A percentile compares a stretch with the other conserved stretches of the same genome.
phyloP scores from a whole-genome alignment of 805 yeast species.

The Ogataea philodendri region DNA sequence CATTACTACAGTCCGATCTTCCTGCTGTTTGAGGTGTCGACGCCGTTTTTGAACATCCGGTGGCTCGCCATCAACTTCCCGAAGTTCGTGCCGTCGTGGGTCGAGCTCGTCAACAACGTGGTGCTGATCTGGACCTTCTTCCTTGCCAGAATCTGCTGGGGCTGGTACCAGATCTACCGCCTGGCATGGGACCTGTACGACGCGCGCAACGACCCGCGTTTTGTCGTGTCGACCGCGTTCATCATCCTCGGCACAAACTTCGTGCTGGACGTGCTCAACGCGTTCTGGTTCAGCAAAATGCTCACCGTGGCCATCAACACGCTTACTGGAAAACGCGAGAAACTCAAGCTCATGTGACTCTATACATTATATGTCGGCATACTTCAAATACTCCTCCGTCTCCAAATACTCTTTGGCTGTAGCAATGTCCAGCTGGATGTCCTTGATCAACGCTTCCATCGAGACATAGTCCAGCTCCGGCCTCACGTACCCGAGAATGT shows the following conservation, averaged over 20 bases:
- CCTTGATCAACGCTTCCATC: slow-evolving; percentile 75
- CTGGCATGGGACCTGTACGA: slow-evolving; percentile 30
- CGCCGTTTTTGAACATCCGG: slow-evolving; percentile 37
- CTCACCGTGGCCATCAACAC: slow-evolving; percentile 36
- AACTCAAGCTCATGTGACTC: slow-evolving; percentile 33
- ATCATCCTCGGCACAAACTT: slow-evolving; percentile 33
- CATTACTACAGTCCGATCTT: slow-evolving; percentile 36
- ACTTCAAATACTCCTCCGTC: slow-evolving; percentile 40
- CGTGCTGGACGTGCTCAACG: slow-evolving; percentile 35
- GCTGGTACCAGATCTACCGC: slow-evolving; percentile 36
- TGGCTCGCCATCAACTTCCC: slow-evolving; percentile 38
- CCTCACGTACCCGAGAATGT: slow-evolving; percentile 82
- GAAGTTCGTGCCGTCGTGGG: slow-evolving; percentile 24
- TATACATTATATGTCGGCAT: slow-evolving; percentile 21
- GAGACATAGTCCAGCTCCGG: slow-evolving; percentile 88
- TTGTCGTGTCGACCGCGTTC: slow-evolving; percentile 26
- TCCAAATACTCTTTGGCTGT: slow-evolving; percentile 55
- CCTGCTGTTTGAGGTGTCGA: slow-evolving; percentile 37
- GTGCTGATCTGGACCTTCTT: slow-evolving; percentile 36
- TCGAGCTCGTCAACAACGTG: slow-evolving; percentile 34
- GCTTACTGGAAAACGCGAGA: slow-evolving; percentile 30
- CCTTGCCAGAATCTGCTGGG: slow-evolving; percentile 37
- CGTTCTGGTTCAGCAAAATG: slow-evolving; percentile 40
- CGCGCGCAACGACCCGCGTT: slow-evolving; percentile 30
- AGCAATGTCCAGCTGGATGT: slow-evolving; percentile 75